Evolutionary conservation across 2,329 filamentous ascomycete genomes (phyloP).

Genomic region (Clonostachys rosea): DNA sequence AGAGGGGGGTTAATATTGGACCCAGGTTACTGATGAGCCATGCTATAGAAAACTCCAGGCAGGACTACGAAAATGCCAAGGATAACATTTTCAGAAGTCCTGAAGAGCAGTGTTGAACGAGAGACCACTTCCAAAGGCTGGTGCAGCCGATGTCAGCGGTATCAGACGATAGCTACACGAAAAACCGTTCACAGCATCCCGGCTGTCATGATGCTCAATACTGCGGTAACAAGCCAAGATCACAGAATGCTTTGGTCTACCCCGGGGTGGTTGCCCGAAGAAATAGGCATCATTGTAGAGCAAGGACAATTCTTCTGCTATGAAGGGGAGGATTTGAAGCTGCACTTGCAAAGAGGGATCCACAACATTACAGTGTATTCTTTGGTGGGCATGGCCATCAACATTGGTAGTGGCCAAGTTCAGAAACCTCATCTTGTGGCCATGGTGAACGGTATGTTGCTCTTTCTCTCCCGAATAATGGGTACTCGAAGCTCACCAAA

Average conservation of each 20-base stretch:
- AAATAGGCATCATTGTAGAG: conserved; percentile 88
- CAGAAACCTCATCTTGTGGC: conserved; percentile 90
- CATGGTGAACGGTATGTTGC: conserved; percentile 70
- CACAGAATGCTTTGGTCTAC: conserved; percentile 81
- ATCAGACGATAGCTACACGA: conserved; percentile 80
- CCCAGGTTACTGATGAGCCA: conserved; percentile 9
- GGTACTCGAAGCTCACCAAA: conserved; percentile 13
- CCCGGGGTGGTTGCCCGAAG: conserved; percentile 86
- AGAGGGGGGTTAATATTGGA: background rate
- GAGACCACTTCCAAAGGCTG: conserved; percentile 87
- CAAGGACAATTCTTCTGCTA: conserved; percentile 93
- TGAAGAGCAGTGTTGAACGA: conserved; percentile 89
- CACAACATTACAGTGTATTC: conserved; percentile 88
- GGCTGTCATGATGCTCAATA: conserved; percentile 84
- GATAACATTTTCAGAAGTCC: conserved; percentile 77
- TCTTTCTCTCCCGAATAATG: background rate
- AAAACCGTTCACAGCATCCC: conserved; percentile 82
- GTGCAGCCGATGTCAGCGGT: conserved; percentile 87
- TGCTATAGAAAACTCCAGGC: conserved; percentile 35
- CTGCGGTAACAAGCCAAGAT: conserved; percentile 66
- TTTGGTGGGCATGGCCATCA: conserved; percentile 81
- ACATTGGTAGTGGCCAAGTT: conserved; percentile 80
- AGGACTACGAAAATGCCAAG: conserved; percentile 46
- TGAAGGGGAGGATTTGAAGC: conserved; percentile 82
- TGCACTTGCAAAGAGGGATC: conserved; percentile 73